Conservation (phyloP, 306 rosid genomes). For the Prunus mongolica region DNA sequence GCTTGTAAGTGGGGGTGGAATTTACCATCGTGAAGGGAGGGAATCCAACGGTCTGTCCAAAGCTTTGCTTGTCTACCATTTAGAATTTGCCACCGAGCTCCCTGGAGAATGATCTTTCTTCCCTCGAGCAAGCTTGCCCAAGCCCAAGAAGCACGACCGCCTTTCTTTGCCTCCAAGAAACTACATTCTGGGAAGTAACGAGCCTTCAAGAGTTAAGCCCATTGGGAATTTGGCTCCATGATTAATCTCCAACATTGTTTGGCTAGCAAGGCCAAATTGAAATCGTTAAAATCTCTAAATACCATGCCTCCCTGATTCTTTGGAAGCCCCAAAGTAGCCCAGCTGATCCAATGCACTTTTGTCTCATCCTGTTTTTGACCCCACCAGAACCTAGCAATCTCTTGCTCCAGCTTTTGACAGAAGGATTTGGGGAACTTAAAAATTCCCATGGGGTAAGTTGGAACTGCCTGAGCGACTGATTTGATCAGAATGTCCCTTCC, state of each 20-base stretch:
- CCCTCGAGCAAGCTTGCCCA: not conserved
- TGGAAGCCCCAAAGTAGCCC: no score
- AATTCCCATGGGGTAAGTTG: no score
- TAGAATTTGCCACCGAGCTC: not conserved
- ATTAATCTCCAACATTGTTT: not conserved
- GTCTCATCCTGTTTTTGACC: not conserved
- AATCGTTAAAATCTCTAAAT: not conserved
- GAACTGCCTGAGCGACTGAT: no score
- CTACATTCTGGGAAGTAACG: not conserved
- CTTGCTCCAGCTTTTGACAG: no score
- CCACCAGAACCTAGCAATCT: no score
- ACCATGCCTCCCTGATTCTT: fast-evolving
- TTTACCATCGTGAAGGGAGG: no score
- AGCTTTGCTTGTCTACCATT: not conserved
- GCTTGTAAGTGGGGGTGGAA: no score
- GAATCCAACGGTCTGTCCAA: not conserved
- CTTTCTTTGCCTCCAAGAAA: not conserved
- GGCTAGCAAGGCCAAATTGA: not conserved
- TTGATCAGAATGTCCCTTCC: no score
- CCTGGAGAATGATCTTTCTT: not conserved
- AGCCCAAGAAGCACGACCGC: not conserved
- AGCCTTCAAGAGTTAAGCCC: not conserved
- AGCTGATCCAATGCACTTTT: not conserved
- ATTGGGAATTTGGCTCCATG: not conserved
- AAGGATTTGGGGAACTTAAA: no score